Conservation (phyloP, 176 grass and related monocot genomes). For the Eremochloa ophiuroides region DNA sequence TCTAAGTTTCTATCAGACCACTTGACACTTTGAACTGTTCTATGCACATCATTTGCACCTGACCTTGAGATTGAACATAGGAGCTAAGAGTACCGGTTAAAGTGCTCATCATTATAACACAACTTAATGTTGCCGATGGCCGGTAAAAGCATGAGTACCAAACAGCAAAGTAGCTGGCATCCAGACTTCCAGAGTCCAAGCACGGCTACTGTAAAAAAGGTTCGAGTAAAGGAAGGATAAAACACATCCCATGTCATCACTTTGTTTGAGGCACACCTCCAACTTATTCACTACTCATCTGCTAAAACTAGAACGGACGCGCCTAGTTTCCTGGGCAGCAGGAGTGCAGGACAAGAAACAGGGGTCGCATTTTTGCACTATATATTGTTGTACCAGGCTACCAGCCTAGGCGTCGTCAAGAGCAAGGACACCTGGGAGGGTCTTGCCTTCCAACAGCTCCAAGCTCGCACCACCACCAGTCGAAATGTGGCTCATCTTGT, state of each 20-base stretch:
- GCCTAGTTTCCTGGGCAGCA: neutral
- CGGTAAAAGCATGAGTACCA: too few relatives aligned
- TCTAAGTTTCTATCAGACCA: too few relatives aligned
- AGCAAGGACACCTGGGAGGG: constrained; percentile 74
- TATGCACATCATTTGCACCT: too few relatives aligned
- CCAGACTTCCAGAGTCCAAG: neutral
- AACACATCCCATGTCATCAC: neutral
- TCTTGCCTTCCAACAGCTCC: constrained; percentile 73
- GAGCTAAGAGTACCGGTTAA: too few relatives aligned
- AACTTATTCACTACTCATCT: constrained; percentile 27
- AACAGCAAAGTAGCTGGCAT: neutral
- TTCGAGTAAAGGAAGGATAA: neutral
- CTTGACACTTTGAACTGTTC: too few relatives aligned
- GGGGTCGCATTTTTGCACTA: neutral
- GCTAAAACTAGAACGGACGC: neutral
- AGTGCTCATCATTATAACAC: too few relatives aligned
- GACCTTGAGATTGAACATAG: too few relatives aligned
- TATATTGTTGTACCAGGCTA: neutral
- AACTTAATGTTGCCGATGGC: too few relatives aligned
- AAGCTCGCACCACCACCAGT: constrained; percentile 78
- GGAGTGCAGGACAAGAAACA: neutral
- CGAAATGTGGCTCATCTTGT: constrained; percentile 95
- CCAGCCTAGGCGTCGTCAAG: constrained; percentile 61
- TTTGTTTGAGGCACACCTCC: constrained; percentile 4
- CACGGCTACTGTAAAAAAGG: neutral